phyloP scores from a whole-genome alignment of 768 basidiomycete species.

The Leccinum aurantiacum region DNA sequence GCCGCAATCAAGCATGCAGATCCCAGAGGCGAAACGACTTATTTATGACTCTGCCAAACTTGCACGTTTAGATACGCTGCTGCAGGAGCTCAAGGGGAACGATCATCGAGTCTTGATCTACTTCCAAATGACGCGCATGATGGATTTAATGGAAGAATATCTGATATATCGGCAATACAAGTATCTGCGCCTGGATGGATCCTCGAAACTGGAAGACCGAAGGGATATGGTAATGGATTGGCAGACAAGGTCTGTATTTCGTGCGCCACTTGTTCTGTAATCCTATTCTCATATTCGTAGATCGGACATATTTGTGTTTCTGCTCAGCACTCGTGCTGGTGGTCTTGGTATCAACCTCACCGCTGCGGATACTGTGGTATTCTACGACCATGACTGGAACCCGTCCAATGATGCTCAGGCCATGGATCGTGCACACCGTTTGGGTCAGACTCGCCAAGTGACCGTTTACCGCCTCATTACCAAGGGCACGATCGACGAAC shows the following conservation, averaged over 20 bases:
- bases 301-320: slow-evolving; percentile 93
- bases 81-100: slow-evolving; percentile 88
- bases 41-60: slow-evolving; percentile 97
- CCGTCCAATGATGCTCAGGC: slow-evolving; percentile 97
- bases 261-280: background rate
- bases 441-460: slow-evolving; percentile 96
- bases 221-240: slow-evolving; percentile 99
- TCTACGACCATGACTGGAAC: slow-evolving; percentile 45
- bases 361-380: slow-evolving; percentile 45
- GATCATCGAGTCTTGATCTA: slow-evolving; percentile 95
- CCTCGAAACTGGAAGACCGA: slow-evolving; percentile 92
- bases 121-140: slow-evolving; percentile 99
- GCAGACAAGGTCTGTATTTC: slow-evolving; percentile 80
- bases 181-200: slow-evolving; percentile 89
- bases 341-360: slow-evolving; percentile 97
- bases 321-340: slow-evolving; percentile 91
- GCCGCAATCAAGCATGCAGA: slow-evolving; percentile 81
- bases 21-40: slow-evolving; percentile 92
- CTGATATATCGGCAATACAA: slow-evolving; percentile 96
- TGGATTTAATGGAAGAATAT: slow-evolving; percentile 99
- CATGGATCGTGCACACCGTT: slow-evolving; percentile 96
- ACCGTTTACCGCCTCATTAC: slow-evolving; percentile 96
- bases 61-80: slow-evolving; percentile 81
- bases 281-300: slow-evolving; percentile 11
- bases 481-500: slow-evolving; percentile 92